A percentile compares a stretch with the other conserved stretches of the same genome.
Evolutionary conservation across 148 eudicot species (phyloP).

Genomic region (Rhododendron vialii): DNA sequence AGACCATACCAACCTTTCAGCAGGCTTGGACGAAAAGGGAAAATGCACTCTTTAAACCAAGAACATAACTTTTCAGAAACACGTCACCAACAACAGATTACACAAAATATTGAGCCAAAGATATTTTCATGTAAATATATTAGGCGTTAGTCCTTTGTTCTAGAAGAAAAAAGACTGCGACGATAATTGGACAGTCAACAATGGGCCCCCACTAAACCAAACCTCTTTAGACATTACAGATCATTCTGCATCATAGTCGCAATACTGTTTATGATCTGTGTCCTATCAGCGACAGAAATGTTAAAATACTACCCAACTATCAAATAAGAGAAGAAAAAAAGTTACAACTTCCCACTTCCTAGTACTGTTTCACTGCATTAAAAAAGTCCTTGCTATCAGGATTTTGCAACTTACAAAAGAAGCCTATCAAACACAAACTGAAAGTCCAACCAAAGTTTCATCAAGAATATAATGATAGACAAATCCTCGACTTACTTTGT

Average conservation of each 20-base stretch:
- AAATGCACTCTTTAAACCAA: background rate
- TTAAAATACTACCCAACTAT: background rate
- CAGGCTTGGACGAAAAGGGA: background rate
- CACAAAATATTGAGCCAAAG: background rate
- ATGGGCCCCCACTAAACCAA: background rate
- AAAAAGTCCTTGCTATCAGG: background rate
- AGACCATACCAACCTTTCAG: background rate
- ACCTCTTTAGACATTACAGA: background rate
- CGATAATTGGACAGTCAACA: background rate
- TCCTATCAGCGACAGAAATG: background rate
- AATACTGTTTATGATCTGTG: background rate
- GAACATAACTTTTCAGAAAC: background rate
- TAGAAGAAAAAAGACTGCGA: background rate
- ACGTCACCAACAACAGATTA: background rate
- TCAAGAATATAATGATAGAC: background rate
- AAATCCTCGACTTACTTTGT: constrained; percentile 49
- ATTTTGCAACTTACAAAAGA: background rate
- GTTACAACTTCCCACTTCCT: background rate
- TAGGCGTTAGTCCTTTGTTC: background rate
- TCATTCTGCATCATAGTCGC: background rate
- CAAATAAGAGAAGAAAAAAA: background rate
- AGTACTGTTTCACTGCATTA: background rate
- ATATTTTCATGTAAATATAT: background rate
- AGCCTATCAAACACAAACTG: background rate
- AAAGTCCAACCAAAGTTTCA: background rate